Percentiles rank a stretch among this genome's conserved stretches.
phyloP scores from a whole-genome alignment of 345 rosid genomes.

The Boechera divaricarpa region DNA sequence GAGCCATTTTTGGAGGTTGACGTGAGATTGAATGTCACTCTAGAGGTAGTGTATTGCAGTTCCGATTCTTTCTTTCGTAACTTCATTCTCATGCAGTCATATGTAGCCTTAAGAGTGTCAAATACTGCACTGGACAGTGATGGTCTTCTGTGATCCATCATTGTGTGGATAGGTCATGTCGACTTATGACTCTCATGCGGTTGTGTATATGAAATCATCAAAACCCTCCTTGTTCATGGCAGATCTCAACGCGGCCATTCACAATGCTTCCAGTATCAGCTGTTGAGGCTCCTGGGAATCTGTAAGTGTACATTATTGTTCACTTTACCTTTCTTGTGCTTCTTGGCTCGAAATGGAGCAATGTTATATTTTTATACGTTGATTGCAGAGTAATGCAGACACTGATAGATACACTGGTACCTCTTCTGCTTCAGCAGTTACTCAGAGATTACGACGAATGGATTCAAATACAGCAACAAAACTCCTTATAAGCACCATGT shows the following conservation, averaged over 20 bases:
- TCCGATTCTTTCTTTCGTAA: not conserved
- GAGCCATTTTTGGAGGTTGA: slow-evolving; percentile 77
- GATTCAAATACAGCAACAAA: slow-evolving; percentile 50
- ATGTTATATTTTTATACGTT: not conserved
- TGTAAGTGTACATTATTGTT: slow-evolving; percentile 53
- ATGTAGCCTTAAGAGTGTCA: slow-evolving; percentile 15
- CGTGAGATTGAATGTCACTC: slow-evolving; percentile 63
- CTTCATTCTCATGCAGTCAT: not conserved
- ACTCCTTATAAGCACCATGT: slow-evolving; percentile 9
- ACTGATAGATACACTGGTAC: slow-evolving; percentile 73
- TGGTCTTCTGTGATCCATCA: not conserved
- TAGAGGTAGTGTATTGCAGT: slow-evolving; percentile 58
- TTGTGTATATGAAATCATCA: slow-evolving; percentile 1
- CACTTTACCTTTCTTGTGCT: not conserved
- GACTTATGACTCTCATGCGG: not conserved
- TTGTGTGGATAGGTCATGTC: not conserved
- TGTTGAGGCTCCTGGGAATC: slow-evolving; percentile 81
- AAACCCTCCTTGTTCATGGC: slow-evolving; percentile 20
- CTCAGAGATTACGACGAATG: slow-evolving; percentile 66
- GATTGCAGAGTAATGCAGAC: slow-evolving; percentile 80
- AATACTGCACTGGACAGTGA: slow-evolving; percentile 1
- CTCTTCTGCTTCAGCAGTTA: slow-evolving; percentile 65
- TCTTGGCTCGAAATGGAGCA: not conserved
- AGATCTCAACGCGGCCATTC: slow-evolving; percentile 78
- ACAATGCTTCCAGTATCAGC: slow-evolving; percentile 71